Evolutionary conservation across 1,284 basidiomycete species (phyloP).

Genomic region (Heterobasidion annosum): DNA sequence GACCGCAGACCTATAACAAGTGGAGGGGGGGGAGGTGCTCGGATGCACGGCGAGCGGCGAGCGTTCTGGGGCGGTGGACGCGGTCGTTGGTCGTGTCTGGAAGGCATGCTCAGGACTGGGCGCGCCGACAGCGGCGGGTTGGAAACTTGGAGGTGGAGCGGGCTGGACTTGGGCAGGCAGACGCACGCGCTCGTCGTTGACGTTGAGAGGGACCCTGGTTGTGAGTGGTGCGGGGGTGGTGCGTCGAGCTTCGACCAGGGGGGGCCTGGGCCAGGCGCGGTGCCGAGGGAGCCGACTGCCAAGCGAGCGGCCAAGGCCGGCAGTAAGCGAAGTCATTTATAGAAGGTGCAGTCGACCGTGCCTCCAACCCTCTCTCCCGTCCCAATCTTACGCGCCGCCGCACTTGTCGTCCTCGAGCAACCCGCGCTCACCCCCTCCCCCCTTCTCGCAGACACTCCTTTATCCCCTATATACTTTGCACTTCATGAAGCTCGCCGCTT

Average conservation of each 20-base stretch:
- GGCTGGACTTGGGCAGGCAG: no score
- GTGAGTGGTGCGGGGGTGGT: no score
- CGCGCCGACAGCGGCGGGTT: background rate
- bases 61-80: background rate
- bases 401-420: background rate
- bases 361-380: background rate
- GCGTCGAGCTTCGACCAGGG: no score
- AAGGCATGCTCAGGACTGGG: no score
- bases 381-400: background rate
- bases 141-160: background rate
- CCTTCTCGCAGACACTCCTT: background rate
- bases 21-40: no score
- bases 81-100: no score
- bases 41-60: no score
- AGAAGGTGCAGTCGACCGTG: background rate
- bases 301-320: background rate
- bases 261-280: background rate
- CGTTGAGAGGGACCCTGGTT: no score
- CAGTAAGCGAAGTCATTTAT: background rate
- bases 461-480: conserved; percentile 1
- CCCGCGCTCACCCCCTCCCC: background rate
- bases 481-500: conserved; percentile 31
- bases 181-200: no score
- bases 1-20: no score
- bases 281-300: background rate